These are phyloP conservation scores for Plectosphaerella sp. DNA, from an alignment of 2,329 filamentous ascomycete species.

Conservation along the genomic window DNA sequence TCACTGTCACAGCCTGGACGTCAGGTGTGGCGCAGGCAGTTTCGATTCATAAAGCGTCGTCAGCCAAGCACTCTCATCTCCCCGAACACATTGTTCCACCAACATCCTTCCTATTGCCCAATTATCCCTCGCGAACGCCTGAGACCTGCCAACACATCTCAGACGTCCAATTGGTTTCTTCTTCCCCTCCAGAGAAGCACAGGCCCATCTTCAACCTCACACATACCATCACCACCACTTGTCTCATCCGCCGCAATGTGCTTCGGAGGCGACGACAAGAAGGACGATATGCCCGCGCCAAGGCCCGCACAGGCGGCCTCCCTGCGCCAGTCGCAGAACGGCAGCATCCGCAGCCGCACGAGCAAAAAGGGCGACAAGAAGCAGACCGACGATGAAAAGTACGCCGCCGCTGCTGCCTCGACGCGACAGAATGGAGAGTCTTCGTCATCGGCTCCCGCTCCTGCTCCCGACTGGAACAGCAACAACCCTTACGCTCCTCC, in stretches of 20 bases:
- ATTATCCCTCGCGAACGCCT: background rate
- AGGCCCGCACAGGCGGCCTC: slow-evolving; percentile 26
- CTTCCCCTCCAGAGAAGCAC: background rate
- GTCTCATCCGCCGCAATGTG: slow-evolving; percentile 32
- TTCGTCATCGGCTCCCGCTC: slow-evolving; percentile 14
- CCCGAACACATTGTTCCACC: background rate
- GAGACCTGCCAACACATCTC: too few species aligned
- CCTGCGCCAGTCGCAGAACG: background rate
- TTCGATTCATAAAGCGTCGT: too few species aligned
- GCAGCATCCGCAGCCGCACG: slow-evolving; percentile 3
- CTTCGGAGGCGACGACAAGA: slow-evolving; percentile 40
- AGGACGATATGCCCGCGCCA: slow-evolving; percentile 31
- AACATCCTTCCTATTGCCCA: background rate
- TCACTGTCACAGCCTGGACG: too few species aligned
- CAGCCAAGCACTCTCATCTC: too few species aligned
- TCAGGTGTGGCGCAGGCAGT: too few species aligned
- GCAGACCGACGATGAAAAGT: slow-evolving; percentile 4
- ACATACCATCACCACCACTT: background rate
- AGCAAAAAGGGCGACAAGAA: slow-evolving; percentile 9
- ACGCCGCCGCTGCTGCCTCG: slow-evolving; percentile 16
- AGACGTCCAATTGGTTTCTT: too few species aligned
- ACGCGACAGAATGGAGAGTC: slow-evolving; percentile 12
- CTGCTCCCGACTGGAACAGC: background rate
- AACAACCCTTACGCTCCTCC: slow-evolving; percentile 19
- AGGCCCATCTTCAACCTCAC: background rate